phyloP scores from a whole-genome alignment of 352 stramenopile genomes.

The Pythium rhizo-oryzae region DNA sequence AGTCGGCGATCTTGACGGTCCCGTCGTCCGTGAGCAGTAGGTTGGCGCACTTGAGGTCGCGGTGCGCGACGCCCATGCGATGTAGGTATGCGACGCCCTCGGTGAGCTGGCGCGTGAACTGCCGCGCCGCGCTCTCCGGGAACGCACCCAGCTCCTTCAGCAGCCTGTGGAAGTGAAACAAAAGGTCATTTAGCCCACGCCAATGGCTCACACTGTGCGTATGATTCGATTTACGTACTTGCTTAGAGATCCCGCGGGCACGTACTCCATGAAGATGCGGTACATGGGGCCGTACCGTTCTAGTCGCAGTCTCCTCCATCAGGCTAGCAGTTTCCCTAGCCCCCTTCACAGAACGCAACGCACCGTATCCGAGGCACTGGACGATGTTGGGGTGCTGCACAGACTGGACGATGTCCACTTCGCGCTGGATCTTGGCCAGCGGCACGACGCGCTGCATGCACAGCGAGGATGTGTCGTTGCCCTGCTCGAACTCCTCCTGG shows the following conservation, averaged over 20 bases:
- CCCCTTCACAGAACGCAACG: constrained; percentile 3
- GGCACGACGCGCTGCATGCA: constrained; percentile 56
- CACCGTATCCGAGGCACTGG: constrained; percentile 59
- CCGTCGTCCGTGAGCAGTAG: constrained; percentile 68
- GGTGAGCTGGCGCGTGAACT: constrained; percentile 65
- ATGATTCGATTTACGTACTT: constrained; percentile 31
- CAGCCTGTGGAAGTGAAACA: constrained; percentile 37
- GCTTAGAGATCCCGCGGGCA: constrained; percentile 78
- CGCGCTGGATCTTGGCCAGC: constrained; percentile 60
- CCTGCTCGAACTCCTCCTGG: constrained; percentile 69
- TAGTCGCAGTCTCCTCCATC: constrained; percentile 18
- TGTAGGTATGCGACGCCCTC: constrained; percentile 77
- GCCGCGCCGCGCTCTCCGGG: constrained; percentile 56
- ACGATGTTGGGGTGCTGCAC: constrained; percentile 70
- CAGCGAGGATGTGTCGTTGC: constrained; percentile 67
- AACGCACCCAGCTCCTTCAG: constrained; percentile 84
- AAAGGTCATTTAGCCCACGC: neutral
- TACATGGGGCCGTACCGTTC: constrained; percentile 55
- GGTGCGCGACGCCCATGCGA: constrained; percentile 67
- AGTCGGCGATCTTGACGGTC: constrained; percentile 87
- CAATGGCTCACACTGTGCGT: neutral
- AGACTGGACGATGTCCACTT: constrained; percentile 46
- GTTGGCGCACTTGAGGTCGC: constrained; percentile 90
- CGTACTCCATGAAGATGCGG: constrained; percentile 89
- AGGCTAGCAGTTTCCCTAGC: too few species aligned